A percentile compares a stretch with the other conserved stretches of the same genome.
These are phyloP conservation scores for Cladosporium sp. DNA, from an alignment of 2,329 filamentous ascomycete genomes.

Conservation along the genomic window DNA sequence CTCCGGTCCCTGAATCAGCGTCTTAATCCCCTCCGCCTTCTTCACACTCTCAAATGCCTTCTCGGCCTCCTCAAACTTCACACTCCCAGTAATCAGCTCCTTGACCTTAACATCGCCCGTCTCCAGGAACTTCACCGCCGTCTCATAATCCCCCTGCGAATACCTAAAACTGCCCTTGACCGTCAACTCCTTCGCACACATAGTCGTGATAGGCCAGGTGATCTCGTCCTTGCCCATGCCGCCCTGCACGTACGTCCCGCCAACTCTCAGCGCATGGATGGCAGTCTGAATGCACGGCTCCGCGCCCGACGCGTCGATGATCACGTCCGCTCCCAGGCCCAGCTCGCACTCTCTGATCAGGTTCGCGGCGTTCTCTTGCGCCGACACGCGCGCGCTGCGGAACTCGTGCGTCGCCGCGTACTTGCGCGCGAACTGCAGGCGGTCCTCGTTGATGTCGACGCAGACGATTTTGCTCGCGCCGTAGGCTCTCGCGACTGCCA, in stretches of 20 bases:
- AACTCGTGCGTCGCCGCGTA: conserved; percentile 72
- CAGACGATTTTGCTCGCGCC: conserved; percentile 82
- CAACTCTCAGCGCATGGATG: conserved; percentile 45
- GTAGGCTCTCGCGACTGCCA: conserved; percentile 76
- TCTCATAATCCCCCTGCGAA: conserved; percentile 78
- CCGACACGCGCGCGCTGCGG: conserved; percentile 53
- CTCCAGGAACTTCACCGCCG: conserved; percentile 73
- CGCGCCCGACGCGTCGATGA: conserved; percentile 46
- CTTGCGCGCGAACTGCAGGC: conserved; percentile 71
- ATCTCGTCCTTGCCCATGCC: conserved; percentile 90
- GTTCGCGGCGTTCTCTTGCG: conserved; percentile 70
- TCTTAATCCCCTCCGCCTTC: conserved; percentile 72
- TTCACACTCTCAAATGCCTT: conserved; percentile 83
- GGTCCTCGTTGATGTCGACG: conserved; percentile 78
- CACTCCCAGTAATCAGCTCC: conserved; percentile 71
- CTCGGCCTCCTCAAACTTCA: conserved; percentile 78
- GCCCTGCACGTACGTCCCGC: conserved; percentile 63
- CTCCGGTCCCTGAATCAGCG: conserved; percentile 44
- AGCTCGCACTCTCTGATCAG: conserved; percentile 63
- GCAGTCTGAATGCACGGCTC: conserved; percentile 48
- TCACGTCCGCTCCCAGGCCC: conserved; percentile 45
- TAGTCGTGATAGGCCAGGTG: conserved; percentile 84
- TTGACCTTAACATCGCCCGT: conserved; percentile 69
- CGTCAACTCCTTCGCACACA: conserved; percentile 86
- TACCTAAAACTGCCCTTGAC: conserved; percentile 88